phyloP scores from a whole-genome alignment of 176 grass and related monocot genomes.

The Lolium perenne region DNA sequence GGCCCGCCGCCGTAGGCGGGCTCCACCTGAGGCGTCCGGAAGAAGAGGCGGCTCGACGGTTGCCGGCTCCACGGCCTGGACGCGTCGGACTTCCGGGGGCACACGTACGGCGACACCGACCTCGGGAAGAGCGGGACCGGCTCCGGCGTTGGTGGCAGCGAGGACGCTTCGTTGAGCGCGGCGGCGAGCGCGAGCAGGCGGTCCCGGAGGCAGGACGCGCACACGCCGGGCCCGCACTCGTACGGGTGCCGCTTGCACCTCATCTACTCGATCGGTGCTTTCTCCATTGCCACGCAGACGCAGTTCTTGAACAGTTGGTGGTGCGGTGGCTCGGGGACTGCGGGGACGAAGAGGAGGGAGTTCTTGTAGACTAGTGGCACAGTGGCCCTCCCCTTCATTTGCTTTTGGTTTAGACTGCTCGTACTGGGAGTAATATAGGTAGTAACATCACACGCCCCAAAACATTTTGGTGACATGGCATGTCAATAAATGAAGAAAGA shows the following conservation, averaged over 20 bases:
- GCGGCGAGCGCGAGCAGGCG: slow-evolving; percentile 75
- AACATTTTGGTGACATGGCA: too few relatives aligned
- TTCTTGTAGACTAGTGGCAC: not conserved
- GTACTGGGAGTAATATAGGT: too few relatives aligned
- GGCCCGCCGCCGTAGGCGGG: slow-evolving; percentile 32
- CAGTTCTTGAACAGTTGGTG: not conserved
- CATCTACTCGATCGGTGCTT: not conserved
- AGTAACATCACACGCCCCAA: too few relatives aligned
- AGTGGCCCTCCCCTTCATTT: not conserved
- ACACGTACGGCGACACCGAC: slow-evolving; percentile 65
- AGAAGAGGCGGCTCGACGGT: slow-evolving; percentile 58
- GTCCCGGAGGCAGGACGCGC: slow-evolving; percentile 87
- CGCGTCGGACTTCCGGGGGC: slow-evolving; percentile 50
- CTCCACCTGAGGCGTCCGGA: slow-evolving; percentile 73
- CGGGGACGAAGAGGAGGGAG: not conserved
- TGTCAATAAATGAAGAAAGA: too few relatives aligned
- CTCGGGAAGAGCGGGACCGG: slow-evolving; percentile 36
- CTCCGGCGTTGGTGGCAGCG: not conserved
- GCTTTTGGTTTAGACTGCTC: not conserved
- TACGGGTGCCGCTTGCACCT: slow-evolving; percentile 84
- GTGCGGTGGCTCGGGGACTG: too few relatives aligned
- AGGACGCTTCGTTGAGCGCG: slow-evolving; percentile 67
- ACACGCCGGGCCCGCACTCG: slow-evolving; percentile 69
- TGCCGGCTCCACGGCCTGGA: slow-evolving; percentile 15
- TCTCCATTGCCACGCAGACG: slow-evolving; percentile 7